These are phyloP conservation scores for Rhododendron ovatum DNA, from an alignment of 148 eudicot species.

Conservation along the genomic window DNA sequence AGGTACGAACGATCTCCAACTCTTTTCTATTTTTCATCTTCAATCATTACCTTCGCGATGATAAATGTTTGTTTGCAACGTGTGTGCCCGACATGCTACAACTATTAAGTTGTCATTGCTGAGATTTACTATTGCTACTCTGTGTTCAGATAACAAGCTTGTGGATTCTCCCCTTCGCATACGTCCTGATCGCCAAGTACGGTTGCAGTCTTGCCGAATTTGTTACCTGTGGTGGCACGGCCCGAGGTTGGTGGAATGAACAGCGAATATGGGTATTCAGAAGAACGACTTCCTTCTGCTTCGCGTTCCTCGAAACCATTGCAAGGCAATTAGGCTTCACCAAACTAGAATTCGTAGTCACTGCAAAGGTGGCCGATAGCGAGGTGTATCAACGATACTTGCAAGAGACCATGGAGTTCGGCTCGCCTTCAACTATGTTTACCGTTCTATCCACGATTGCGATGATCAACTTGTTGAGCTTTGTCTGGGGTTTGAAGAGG, in stretches of 20 bases:
- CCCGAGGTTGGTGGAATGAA: conserved; percentile 56
- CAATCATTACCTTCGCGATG: not conserved
- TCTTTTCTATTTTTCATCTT: not conserved
- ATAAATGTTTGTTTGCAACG: too few relatives aligned
- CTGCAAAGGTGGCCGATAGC: conserved; percentile 37
- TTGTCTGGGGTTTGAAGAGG: conserved; percentile 5
- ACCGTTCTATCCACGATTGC: conserved; percentile 35
- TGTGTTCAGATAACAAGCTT: conserved; percentile 36
- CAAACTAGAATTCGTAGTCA: conserved; percentile 42
- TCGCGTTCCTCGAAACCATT: conserved; percentile 30
- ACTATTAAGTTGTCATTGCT: not conserved
- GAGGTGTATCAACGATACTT: conserved; percentile 35
- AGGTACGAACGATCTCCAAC: conserved; percentile 7
- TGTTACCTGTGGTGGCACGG: conserved; percentile 32
- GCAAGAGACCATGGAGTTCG: conserved; percentile 58
- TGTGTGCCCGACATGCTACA: not conserved
- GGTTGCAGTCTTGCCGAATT: conserved; percentile 39
- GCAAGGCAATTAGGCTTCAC: conserved; percentile 33
- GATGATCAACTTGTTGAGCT: conserved; percentile 32
- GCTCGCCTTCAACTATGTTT: conserved; percentile 44
- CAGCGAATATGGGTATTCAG: conserved; percentile 63
- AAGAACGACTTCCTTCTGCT: conserved; percentile 39
- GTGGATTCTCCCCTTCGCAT: conserved; percentile 46
- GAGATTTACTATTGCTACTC: not conserved
- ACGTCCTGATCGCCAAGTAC: conserved; percentile 21